Evolutionary conservation across 1,284 basidiomycete genomes (phyloP), one percentile per base, ranked within the genome.

Genomic region (Xanthoconium separans): DNA sequence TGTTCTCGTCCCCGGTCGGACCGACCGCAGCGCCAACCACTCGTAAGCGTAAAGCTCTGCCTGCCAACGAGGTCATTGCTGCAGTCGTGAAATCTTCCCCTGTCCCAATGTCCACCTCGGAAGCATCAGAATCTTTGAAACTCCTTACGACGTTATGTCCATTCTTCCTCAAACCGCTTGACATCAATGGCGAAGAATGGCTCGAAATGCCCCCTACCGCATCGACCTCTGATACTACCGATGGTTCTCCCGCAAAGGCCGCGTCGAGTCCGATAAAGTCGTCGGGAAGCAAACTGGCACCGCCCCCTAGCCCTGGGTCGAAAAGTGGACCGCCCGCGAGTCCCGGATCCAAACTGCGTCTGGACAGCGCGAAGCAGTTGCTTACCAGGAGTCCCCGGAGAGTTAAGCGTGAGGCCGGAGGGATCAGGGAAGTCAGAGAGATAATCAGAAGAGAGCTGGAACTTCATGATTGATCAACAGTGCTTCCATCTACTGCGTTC

Each of bases 391-490:
- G 89, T 67, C 89, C 89, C 5, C 78, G 78, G 54, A 73, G 81
- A 54, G 84, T 91, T 33, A 85, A 82, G 64, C 75, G 74, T 27
- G 87, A 89, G 63, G 78, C 73, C 15, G 85, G 87, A 36, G 88
- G 89, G 0, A 72, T 91, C 60, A 77, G 89, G 37, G 81, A 89
- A 66, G 89, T 91, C 43, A 74, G 89, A 55, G 89, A 91, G 71
- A 83, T 87, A 62, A 87, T 91, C 64, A 79, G 89, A 60, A 77
- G 78, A 58, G 89, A 91, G 71, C 72, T 91, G 58, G 89, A 91
- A 65, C 69, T 83, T 52, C 74, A 82, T 56, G 84, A 87, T 66
- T 87, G 70, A 78, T 63, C 39, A 43, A 53, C 56, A 58, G 29
- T 71, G 66, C 66, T 71, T 54, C 58, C 61, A 69, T 65, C 51